Conservation (phyloP, 345 rosid genomes). For the Populus alba region DNA sequence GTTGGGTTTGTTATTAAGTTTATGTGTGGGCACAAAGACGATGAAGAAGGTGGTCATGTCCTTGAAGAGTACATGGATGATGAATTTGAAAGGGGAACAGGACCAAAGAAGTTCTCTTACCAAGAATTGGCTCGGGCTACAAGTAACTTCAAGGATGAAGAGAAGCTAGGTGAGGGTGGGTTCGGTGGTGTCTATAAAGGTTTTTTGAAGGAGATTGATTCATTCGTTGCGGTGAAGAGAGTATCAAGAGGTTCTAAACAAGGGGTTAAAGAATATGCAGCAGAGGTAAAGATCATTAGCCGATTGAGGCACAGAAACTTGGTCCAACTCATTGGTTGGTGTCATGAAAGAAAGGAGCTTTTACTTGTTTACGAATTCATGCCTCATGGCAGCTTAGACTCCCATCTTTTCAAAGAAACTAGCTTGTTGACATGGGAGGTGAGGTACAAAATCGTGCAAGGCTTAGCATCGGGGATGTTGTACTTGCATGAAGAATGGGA, state of each 20-base stretch:
- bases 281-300: conserved; percentile 35
- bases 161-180: conserved; percentile 35
- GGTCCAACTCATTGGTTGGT: conserved; percentile 41
- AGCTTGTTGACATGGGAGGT: conserved; percentile 18
- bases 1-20: background rate
- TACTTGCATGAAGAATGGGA: no score
- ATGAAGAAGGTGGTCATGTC: background rate
- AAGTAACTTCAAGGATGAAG: conserved; percentile 19
- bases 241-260: conserved; percentile 13
- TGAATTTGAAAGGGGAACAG: conserved; percentile 14
- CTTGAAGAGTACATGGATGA: conserved; percentile 9
- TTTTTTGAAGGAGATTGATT: conserved; percentile 3
- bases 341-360: conserved; percentile 28
- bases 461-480: no score
- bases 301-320: conserved; percentile 35
- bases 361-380: conserved; percentile 36
- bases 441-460: conserved; percentile 23
- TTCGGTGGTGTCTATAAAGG: conserved; percentile 34
- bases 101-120: conserved; percentile 34
- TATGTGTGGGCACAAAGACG: background rate
- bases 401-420: conserved; percentile 16
- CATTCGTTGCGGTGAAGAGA: conserved; percentile 20
- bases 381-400: conserved; percentile 37
- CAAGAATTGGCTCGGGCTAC: conserved; percentile 28
- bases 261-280: conserved; percentile 25